These are phyloP conservation scores for Xylaria sp. DNA, from an alignment of 2,329 filamentous ascomycete species.

Conservation along the genomic window DNA sequence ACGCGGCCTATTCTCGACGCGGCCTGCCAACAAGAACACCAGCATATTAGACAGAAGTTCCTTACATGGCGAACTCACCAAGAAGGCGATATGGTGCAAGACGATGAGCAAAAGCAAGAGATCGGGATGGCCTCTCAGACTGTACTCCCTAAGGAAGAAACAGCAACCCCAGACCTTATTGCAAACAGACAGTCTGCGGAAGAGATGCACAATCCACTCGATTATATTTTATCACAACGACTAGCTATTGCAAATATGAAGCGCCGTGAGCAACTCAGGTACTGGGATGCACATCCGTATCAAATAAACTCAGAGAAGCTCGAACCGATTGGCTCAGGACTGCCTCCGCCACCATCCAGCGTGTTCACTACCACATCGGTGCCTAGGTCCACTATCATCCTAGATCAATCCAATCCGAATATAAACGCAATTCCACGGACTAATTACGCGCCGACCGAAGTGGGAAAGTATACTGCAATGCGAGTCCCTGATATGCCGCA, in stretches of 20 bases:
- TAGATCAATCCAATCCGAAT: too few relatives aligned
- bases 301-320: background rate
- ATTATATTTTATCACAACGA: background rate
- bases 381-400: too few relatives aligned
- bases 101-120: background rate
- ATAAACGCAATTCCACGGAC: too few relatives aligned
- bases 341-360: background rate
- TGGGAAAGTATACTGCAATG: background rate
- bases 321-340: background rate
- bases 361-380: too few relatives aligned
- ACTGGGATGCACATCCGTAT: slow-evolving; percentile 8
- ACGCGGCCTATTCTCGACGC: background rate
- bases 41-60: slow-evolving; percentile 12
- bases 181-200: background rate
- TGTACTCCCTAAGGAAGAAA: background rate
- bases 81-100: background rate
- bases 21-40: background rate
- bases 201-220: background rate
- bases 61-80: background rate
- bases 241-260: slow-evolving; percentile 3
- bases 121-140: background rate
- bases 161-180: background rate
- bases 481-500: background rate
- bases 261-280: slow-evolving; percentile 4
- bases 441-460: too few relatives aligned